phyloP scores from a whole-genome alignment of 345 rosid species.

The Salix udensis region DNA sequence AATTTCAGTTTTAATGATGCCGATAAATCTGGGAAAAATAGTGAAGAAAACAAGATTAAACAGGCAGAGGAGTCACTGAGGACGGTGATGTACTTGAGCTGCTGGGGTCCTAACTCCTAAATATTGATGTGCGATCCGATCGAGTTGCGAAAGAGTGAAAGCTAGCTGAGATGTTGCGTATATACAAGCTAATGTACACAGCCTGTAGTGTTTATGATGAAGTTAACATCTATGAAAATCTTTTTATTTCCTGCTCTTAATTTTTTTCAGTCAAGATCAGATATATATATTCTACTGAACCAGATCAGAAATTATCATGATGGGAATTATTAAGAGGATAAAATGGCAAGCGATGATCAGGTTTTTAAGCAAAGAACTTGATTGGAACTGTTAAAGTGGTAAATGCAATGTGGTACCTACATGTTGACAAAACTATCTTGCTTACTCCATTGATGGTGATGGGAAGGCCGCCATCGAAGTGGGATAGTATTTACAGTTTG shows the following conservation, averaged over 20 bases:
- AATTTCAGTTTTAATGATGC: constrained; percentile 1
- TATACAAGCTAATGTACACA: not conserved
- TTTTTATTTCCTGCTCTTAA: not conserved
- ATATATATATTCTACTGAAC: no score
- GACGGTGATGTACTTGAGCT: constrained; percentile 43
- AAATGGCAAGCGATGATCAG: not conserved
- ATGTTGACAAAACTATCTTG: no score
- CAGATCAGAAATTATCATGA: not conserved
- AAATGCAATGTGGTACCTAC: not conserved
- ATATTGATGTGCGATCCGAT: not conserved
- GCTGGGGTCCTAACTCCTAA: constrained; percentile 35
- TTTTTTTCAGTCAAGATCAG: not conserved
- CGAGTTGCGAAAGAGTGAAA: not conserved
- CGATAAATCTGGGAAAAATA: constrained; percentile 1
- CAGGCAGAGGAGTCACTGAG: constrained; percentile 42
- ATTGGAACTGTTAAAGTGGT: not conserved
- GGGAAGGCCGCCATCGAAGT: not conserved
- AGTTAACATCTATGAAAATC: not conserved
- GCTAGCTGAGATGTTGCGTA: not conserved
- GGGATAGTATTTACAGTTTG: not conserved
- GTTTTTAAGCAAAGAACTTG: not conserved
- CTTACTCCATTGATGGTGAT: not conserved
- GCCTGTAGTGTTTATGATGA: not conserved
- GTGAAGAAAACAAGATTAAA: constrained; percentile 17
- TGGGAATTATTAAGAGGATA: not conserved